Evolutionary conservation across 164 flowering plant species (phyloP).

Genomic region (grape (Vitis vinifera)): DNA sequence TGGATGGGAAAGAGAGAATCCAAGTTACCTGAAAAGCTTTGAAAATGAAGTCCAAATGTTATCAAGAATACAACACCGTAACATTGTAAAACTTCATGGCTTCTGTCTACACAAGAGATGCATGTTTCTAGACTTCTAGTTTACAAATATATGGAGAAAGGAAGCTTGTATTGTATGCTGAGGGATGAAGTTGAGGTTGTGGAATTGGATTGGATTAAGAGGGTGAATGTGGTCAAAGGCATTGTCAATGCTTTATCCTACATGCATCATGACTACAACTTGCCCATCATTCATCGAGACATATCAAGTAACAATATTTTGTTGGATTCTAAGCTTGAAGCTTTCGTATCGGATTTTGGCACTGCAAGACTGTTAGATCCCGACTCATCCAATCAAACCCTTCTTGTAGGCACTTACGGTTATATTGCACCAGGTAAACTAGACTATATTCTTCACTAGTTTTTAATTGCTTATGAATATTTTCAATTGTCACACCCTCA

Average conservation of each 20-base stretch:
- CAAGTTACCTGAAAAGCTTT: conserved; percentile 4
- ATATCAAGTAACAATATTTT: conserved; percentile 18
- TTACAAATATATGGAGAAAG: conserved; percentile 10
- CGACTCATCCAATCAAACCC: conserved; percentile 11
- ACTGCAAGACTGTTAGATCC: conserved; percentile 16
- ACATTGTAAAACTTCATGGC: conserved; percentile 10
- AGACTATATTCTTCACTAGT: too few species aligned
- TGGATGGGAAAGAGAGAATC: conserved; percentile 8
- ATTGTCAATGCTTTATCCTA: conserved; percentile 9
- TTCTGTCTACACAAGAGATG: not conserved
- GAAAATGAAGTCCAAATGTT: not conserved
- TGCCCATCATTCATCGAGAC: conserved; percentile 21
- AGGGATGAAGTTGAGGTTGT: conserved; percentile 7
- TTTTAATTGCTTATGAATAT: not conserved
- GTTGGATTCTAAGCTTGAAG: conserved; percentile 8
- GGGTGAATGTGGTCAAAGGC: conserved; percentile 14
- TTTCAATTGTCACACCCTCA: too few species aligned
- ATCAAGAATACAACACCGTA: conserved; percentile 1
- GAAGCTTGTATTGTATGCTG: conserved; percentile 8
- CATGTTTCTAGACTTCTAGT: conserved; percentile 15
- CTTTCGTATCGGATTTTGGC: conserved; percentile 19
- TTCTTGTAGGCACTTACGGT: conserved; percentile 10
- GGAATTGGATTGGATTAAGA: conserved; percentile 16
- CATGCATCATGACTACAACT: conserved; percentile 11
- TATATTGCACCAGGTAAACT: conserved; percentile 28